phyloP scores from a whole-genome alignment of 225 moss, liverwort and hornwort species.

The Lunularia cruciata region DNA sequence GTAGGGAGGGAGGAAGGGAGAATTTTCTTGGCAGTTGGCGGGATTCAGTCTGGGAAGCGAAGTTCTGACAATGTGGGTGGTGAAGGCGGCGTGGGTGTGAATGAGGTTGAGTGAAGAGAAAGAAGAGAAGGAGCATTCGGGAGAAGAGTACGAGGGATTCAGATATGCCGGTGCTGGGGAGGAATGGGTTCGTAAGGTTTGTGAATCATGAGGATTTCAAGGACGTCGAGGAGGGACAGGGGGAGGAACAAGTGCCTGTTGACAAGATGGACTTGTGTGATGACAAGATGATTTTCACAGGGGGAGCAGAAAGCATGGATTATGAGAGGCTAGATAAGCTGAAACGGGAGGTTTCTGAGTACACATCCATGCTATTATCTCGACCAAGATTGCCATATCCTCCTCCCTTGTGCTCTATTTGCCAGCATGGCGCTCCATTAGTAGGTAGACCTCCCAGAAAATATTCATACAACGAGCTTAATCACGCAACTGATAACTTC shows the following conservation, averaged over 20 bases:
- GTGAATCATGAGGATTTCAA: too few relatives aligned
- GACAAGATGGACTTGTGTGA: not conserved
- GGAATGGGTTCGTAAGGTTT: not conserved
- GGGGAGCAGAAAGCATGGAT: not conserved
- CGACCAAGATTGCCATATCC: constrained; percentile 27
- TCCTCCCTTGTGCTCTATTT: constrained; percentile 39
- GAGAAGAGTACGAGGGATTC: not conserved
- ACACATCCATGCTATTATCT: constrained; percentile 25
- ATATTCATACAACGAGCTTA: constrained; percentile 12
- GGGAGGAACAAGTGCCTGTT: not conserved
- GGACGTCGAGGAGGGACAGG: not conserved
- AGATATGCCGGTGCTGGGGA: not conserved
- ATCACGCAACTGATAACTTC: constrained; percentile 21
- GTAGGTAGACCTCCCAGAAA: constrained; percentile 32
- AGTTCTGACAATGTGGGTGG: not conserved
- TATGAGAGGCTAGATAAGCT: constrained; percentile 8
- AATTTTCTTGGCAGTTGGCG: too few relatives aligned
- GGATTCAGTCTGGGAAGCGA: too few relatives aligned
- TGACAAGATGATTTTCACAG: constrained; percentile 2
- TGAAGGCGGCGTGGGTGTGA: not conserved
- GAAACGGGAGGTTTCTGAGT: constrained; percentile 25
- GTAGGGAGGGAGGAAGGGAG: too few relatives aligned
- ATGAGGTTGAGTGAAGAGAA: too few relatives aligned
- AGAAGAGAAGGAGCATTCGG: too few relatives aligned
- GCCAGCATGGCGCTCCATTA: constrained; percentile 31